Conservation (phyloP, 2,329 filamentous ascomycete species). For the Passalora sequoiae region DNA sequence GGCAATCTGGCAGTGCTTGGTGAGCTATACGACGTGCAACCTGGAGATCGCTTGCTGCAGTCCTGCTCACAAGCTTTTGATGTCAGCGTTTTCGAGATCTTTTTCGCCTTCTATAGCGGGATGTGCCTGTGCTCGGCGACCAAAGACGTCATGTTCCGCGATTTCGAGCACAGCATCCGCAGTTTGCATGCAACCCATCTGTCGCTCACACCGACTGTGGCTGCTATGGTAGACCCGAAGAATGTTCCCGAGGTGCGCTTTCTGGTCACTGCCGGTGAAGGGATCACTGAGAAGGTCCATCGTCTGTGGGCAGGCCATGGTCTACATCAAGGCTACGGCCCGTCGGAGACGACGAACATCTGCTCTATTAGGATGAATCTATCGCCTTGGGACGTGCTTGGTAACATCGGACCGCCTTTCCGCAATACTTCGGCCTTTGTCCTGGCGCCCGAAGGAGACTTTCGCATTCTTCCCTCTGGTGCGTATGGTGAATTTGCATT, state of each 20-base stretch:
- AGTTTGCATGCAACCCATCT: conserved; percentile 67
- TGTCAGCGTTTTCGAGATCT: conserved; percentile 84
- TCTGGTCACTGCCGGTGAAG: conserved; percentile 75
- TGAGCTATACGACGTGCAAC: conserved; percentile 57
- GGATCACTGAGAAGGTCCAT: conserved; percentile 67
- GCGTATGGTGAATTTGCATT: conserved; percentile 81
- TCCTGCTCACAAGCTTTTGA: conserved; percentile 82
- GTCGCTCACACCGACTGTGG: conserved; percentile 80
- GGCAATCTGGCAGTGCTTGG: conserved; percentile 68
- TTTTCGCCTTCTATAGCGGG: conserved; percentile 73
- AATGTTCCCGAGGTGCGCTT: conserved; percentile 69
- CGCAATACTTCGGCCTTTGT: conserved; percentile 72
- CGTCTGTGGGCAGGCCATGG: conserved; percentile 61
- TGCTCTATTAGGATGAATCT: conserved; percentile 67
- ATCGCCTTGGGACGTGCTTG: conserved; percentile 53
- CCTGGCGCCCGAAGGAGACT: conserved; percentile 40
- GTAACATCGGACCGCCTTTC: conserved; percentile 71
- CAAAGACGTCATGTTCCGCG: conserved; percentile 68
- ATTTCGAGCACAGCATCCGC: conserved; percentile 65
- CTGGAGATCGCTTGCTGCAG: conserved; percentile 63
- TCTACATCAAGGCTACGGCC: conserved; percentile 77
- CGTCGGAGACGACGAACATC: conserved; percentile 83
- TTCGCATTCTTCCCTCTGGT: conserved; percentile 60
- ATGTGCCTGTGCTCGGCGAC: conserved; percentile 72
- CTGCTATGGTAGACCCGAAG: conserved; percentile 63